Evolutionary conservation across 441 rosid genomes (phyloP), one percentile per base, ranked within the genome.

Genomic region (Pelargonium cotyledonis): DNA sequence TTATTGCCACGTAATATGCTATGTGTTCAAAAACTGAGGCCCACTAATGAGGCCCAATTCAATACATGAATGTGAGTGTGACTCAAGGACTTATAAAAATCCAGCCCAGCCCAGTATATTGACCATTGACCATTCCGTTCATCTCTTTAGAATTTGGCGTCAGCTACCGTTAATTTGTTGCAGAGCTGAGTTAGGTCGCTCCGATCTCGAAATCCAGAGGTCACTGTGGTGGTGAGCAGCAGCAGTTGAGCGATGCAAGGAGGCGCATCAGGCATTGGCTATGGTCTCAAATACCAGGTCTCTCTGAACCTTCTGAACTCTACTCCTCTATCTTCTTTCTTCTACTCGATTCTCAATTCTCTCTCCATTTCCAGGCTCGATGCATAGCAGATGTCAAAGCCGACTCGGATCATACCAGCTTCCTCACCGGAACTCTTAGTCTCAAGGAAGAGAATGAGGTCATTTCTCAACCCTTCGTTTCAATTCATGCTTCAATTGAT

Each of bases 251-350:
- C 77, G 66, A 89, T 89, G 98, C 96, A 89, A 78, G 95, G 97
- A 78, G 95, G 87, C 72, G 88, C 92, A 0, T 86, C 96, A 43
- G 97, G 97, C 69, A 77, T 89, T 8, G 96, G 95, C 66, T 89
- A 89, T 63, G 97, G 97, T 44, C 89, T 93, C 76, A 93, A 93
- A 66, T 91, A 86, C 75, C 98, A 91, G 95, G 97, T 89, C 70
- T 47, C n/a, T 89, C 70, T 47, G 53, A 10, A 6, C n/a, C 12
- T 43, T 63, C 11, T 70, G 29, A 12, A 62, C 43, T 41, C 65
- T 70, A 63, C 53, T 16, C 67, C n/a, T 23, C 15, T 2, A 0
- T 40, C 12, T 6, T 61, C 16, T 68, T 58, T 44, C 53, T 26
- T 10, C 65, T 12, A 6, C n/a, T 10, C 61, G 31, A 16, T 7